phyloP scores from a whole-genome alignment of 768 basidiomycete genomes.

The Kwoniella sp. region DNA sequence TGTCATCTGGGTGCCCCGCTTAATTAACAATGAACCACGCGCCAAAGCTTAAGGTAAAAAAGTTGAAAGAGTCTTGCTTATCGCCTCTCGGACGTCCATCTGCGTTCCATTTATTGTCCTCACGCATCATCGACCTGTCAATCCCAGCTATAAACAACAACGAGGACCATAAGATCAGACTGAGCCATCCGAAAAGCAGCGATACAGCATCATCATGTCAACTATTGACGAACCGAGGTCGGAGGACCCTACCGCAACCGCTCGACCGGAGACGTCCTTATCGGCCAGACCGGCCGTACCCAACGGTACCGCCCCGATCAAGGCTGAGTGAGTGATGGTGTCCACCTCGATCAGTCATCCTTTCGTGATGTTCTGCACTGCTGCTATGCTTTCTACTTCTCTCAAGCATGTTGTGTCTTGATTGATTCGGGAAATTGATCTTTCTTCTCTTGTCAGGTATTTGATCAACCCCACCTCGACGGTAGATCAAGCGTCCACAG shows the following conservation, averaged over 20 bases:
- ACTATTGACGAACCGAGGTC: slow-evolving; percentile 10
- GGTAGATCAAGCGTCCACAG: slow-evolving; percentile 22
- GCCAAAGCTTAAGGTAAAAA: not conserved
- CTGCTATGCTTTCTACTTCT: not conserved
- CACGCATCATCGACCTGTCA: no score
- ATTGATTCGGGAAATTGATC: not conserved
- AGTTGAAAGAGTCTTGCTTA: not conserved
- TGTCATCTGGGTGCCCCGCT: not conserved
- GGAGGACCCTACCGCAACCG: slow-evolving; percentile 23
- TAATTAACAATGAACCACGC: not conserved
- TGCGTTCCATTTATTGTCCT: no score
- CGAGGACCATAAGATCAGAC: no score
- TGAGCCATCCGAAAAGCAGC: no score
- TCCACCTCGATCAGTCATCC: not conserved
- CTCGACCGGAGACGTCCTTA: slow-evolving; percentile 38
- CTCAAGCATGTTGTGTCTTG: not conserved
- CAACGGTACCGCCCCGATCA: slow-evolving; percentile 49
- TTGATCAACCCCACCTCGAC: slow-evolving; percentile 23
- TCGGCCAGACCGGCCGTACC: slow-evolving; percentile 22
- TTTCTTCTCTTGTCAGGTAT: slow-evolving; percentile 20
- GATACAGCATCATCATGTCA: no score
- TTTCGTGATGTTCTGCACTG: no score
- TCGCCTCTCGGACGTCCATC: not conserved
- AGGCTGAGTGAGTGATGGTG: slow-evolving; percentile 52
- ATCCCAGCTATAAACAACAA: no score